phyloP scores from a whole-genome alignment of 1,284 basidiomycete species.

The Phellinidium pouzarii region DNA sequence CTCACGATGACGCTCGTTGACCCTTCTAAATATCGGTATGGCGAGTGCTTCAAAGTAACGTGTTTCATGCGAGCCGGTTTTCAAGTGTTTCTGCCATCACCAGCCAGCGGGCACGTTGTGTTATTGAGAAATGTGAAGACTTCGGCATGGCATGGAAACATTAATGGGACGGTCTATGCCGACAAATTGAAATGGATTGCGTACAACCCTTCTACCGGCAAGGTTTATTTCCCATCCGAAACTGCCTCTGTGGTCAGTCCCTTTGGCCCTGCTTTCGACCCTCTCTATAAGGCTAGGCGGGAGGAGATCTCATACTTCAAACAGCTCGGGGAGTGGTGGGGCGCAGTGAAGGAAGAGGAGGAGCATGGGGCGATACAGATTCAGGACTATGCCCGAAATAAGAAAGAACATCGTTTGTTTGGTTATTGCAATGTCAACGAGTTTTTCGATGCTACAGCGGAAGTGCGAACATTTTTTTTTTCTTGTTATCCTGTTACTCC shows the following conservation, averaged over 20 bases:
- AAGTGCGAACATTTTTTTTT: conserved; percentile 6
- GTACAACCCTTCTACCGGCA: conserved; percentile 11
- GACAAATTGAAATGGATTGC: conserved; percentile 16
- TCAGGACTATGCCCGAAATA: neutral
- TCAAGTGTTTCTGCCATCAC: conserved; percentile 6
- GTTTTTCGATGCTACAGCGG: conserved; percentile 18
- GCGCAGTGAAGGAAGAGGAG: conserved; percentile 13
- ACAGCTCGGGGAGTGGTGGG: conserved; percentile 14
- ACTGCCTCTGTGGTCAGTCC: neutral
- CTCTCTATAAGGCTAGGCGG: conserved; percentile 5
- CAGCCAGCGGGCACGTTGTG: conserved; percentile 8
- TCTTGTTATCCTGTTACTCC: neutral
- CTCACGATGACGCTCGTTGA: conserved; percentile 10
- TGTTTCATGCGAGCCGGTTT: conserved; percentile 11
- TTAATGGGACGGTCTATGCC: conserved; percentile 13
- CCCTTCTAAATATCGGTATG: conserved; percentile 10
- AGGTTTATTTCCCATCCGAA: conserved; percentile 1
- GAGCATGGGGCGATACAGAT: conserved; percentile 6
- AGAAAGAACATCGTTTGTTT: conserved; percentile 8
- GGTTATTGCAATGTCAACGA: conserved; percentile 7
- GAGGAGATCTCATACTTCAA: conserved; percentile 10
- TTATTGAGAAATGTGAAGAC: conserved; percentile 10
- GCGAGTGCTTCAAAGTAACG: conserved; percentile 11
- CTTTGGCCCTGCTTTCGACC: neutral
- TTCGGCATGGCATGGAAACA: neutral